These are phyloP conservation scores for Neofusicoccum cordaticola DNA, from an alignment of 2,329 filamentous ascomycete species.

Conservation along the genomic window DNA sequence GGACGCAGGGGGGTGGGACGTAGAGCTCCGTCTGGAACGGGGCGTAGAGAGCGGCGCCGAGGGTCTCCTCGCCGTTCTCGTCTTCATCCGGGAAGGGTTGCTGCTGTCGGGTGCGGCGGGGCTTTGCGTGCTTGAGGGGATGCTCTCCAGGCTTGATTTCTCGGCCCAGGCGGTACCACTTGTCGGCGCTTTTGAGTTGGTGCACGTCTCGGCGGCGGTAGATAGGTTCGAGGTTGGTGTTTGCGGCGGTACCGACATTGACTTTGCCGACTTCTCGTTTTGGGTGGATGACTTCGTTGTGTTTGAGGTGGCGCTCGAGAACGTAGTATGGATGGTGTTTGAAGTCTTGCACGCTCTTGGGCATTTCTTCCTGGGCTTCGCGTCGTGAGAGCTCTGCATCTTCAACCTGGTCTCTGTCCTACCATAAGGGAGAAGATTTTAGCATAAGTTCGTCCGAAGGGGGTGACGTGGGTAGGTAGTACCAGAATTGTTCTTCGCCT, in stretches of 20 bases:
- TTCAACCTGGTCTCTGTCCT: conserved; percentile 79
- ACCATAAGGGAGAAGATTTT: background rate
- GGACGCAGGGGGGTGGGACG: conserved; percentile 69
- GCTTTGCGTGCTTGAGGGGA: conserved; percentile 67
- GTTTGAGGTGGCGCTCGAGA: conserved; percentile 77
- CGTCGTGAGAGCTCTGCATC: conserved; percentile 69
- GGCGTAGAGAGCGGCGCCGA: conserved; percentile 57
- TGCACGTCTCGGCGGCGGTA: conserved; percentile 82
- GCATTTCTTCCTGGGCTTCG: conserved; percentile 75
- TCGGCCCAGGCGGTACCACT: conserved; percentile 86
- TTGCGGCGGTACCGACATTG: conserved; percentile 59
- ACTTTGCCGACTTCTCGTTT: conserved; percentile 74
- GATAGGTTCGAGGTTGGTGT: conserved; percentile 67
- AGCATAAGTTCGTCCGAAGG: no score
- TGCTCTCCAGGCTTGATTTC: conserved; percentile 74
- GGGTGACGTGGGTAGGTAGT: no score
- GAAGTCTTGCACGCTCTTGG: conserved; percentile 80
- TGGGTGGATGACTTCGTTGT: conserved; percentile 78
- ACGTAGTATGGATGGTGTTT: conserved; percentile 75
- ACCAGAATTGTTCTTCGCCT: conserved; percentile 25
- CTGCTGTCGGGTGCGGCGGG: conserved; percentile 27
- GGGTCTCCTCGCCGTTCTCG: conserved; percentile 35
- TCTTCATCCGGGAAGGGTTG: conserved; percentile 26
- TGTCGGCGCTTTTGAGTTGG: conserved; percentile 72
- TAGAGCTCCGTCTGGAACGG: conserved; percentile 67